Base-by-base conservation (phyloP, 1,284 basidiomycete genomes). In the Mycosarcoma maydis region DNA sequence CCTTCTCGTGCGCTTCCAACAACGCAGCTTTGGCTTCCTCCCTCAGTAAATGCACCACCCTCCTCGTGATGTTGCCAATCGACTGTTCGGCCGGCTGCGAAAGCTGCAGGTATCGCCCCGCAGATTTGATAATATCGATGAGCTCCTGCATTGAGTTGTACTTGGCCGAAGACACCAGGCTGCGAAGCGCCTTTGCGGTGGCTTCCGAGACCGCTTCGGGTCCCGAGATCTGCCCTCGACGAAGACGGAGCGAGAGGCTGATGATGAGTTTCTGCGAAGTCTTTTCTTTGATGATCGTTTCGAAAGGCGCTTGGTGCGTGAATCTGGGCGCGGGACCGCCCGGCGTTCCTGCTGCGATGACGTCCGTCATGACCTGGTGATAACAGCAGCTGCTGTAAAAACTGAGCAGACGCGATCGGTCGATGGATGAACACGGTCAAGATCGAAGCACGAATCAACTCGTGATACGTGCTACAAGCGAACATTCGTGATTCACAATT, bases 81-180 rank as follows among this genome's bases (percentile, higher is more conserved):
- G 92, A 90, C 76, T 94, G 90, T 81, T 98, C 95, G 94, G 52
- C 46, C 10, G 93, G 92, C 78, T 97, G 94, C 13, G 93, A 92
- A 34, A 92, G 90, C 22, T 92, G 89, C 39, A 98, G 83, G 64
- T 87, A 87, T 68, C 87, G 85, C 1, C 95, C 95, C 3, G 93
- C 90, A 44, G 85, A 85, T 56, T 91, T 89, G 73, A 98, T 90
- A 60, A 92, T 88, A 32, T 86, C 85, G 11, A 94, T 86, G 6
- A 98, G 85, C 75, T 96, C 91, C 44, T 92, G 90, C 74, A 98
- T 90, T 67, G 90, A 91, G 32, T 87, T 88, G 77, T 95, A 96
- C 56, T 88, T 88, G 6, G 92, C 91, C 72, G 89, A 89, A 6
- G 92, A 88, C 9, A 98, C 90, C 54, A 98, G 91, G 77, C 92